phyloP scores from a whole-genome alignment of 768 basidiomycete genomes.

The Crepidotus variabilis region DNA sequence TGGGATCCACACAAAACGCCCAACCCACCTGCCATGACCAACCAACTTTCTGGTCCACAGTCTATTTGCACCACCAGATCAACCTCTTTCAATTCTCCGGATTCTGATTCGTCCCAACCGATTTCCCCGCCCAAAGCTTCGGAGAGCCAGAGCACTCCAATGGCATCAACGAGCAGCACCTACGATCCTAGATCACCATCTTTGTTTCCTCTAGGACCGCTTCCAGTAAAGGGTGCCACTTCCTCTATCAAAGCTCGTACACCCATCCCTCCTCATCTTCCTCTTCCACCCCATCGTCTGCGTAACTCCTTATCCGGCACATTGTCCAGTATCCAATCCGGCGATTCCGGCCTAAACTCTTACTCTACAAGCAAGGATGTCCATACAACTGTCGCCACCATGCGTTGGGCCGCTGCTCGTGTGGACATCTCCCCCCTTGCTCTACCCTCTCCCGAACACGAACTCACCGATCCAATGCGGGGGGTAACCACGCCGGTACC shows the following conservation, averaged over 20 bases:
- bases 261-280: slow-evolving; percentile 18
- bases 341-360: slow-evolving; percentile 14
- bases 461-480: slow-evolving; percentile 88
- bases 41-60: slow-evolving; percentile 19
- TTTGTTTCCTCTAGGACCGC: background rate
- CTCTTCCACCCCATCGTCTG: slow-evolving; percentile 27
- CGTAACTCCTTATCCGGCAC: slow-evolving; percentile 28
- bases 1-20: slow-evolving; percentile 80
- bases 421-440: slow-evolving; percentile 85
- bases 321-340: slow-evolving; percentile 13
- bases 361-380: slow-evolving; percentile 30
- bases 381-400: slow-evolving; percentile 71
- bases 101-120: background rate
- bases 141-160: background rate
- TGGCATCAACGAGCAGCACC: background rate
- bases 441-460: slow-evolving; percentile 87
- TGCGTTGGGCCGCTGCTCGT: slow-evolving; percentile 82
- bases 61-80: slow-evolving; percentile 18
- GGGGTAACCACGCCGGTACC: slow-evolving; percentile 66
- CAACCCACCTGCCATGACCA: slow-evolving; percentile 39
- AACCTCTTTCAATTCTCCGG: background rate
- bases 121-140: slow-evolving; percentile 7
- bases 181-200: background rate
- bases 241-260: slow-evolving; percentile 19
- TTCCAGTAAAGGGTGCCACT: slow-evolving; percentile 4